A percentile compares a stretch with the other conserved stretches of the same genome.
Conservation (phyloP, 164 flowering plant genomes). For the Magnolia officinalis region DNA sequence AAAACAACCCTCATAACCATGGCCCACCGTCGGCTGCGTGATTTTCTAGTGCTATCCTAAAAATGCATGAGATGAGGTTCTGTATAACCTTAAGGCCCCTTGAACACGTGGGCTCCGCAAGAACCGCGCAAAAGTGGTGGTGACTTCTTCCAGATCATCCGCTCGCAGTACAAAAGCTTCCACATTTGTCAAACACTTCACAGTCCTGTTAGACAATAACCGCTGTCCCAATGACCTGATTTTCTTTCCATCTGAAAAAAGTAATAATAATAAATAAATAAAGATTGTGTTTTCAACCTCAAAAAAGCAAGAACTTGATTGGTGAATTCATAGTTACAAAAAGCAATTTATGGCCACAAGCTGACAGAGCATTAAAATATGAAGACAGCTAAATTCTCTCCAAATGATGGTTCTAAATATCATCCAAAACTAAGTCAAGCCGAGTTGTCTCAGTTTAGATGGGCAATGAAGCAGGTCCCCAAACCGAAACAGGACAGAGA, state of each 20-base stretch:
- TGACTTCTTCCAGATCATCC: constrained; percentile 74
- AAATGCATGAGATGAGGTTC: background rate
- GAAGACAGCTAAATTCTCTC: background rate
- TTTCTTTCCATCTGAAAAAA: constrained; percentile 39
- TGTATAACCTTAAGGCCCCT: constrained; percentile 68
- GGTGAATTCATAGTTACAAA: background rate
- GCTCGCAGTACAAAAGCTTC: constrained; percentile 79
- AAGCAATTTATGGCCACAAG: background rate
- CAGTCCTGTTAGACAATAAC: constrained; percentile 53
- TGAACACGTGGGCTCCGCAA: constrained; percentile 69
- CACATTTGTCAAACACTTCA: constrained; percentile 65
- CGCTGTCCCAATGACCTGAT: constrained; percentile 37
- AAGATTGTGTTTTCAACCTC: background rate
- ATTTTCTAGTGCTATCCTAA: background rate
- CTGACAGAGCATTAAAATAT: background rate
- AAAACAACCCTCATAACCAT: too few species aligned
- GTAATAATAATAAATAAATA: background rate
- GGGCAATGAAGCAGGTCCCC: background rate
- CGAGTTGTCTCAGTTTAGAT: background rate
- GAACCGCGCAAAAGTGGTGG: constrained; percentile 50
- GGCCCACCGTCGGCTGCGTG: too few species aligned
- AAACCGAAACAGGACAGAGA: background rate
- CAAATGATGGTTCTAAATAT: background rate
- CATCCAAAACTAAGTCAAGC: too few species aligned
- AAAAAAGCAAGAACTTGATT: background rate